Evolutionary conservation across 257 asterid genomes (phyloP).

Genomic region (Primulina tabacum): DNA sequence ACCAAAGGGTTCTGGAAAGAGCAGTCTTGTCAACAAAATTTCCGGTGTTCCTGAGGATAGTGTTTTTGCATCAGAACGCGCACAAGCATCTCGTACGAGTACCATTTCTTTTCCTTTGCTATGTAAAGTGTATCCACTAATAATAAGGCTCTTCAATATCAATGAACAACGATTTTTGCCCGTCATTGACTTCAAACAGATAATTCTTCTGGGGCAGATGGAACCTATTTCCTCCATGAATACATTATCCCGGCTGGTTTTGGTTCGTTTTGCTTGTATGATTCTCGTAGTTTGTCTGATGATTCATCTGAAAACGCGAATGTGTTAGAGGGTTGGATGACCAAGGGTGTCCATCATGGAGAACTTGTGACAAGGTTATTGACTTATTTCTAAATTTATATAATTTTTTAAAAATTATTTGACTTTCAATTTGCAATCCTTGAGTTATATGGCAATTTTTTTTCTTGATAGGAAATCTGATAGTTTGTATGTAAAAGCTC

Average conservation of each 20-base stretch:
- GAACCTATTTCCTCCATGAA: slow-evolving; percentile 65
- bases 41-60: slow-evolving; percentile 50
- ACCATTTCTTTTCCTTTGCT: background rate
- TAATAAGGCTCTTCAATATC: background rate
- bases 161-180: slow-evolving; percentile 8
- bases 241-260: slow-evolving; percentile 63
- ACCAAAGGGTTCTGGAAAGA: slow-evolving; percentile 80
- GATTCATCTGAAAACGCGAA: slow-evolving; percentile 44
- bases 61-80: slow-evolving; percentile 50
- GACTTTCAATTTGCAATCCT: background rate
- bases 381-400: slow-evolving; percentile 2
- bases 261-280: slow-evolving; percentile 59
- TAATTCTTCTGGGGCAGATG: slow-evolving; percentile 45
- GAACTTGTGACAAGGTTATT: slow-evolving; percentile 61
- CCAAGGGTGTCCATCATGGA: slow-evolving; percentile 63
- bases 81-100: slow-evolving; percentile 65
- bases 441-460: background rate
- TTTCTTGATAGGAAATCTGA: slow-evolving; percentile 59
- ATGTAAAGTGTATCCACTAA: background rate
- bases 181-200: slow-evolving; percentile 34
- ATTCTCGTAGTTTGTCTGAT: slow-evolving; percentile 60
- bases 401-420: background rate
- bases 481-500: slow-evolving; percentile 27
- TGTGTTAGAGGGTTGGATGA: slow-evolving; percentile 57
- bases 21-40: slow-evolving; percentile 77